Conservation (phyloP, 495 filamentous ascomycete species). For the Choiromyces venosus region DNA sequence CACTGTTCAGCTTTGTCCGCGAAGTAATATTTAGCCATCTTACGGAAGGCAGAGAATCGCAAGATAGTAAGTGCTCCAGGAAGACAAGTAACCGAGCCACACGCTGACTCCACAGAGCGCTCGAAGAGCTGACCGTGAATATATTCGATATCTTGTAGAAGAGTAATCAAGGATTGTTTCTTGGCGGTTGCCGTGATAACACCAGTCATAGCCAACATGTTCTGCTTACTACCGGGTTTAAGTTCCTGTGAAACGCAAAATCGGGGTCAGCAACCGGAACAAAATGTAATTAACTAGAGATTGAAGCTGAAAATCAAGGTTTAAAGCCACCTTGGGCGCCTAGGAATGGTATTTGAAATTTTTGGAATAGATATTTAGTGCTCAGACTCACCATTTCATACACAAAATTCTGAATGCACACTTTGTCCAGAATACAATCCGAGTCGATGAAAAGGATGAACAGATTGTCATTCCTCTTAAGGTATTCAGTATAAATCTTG, state of each 20-base stretch:
- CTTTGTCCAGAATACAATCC: constrained; percentile 88
- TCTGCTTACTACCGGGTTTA: constrained; percentile 83
- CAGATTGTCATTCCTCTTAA: constrained; percentile 81
- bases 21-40: constrained; percentile 99
- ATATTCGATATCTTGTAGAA: constrained; percentile 97
- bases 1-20: constrained; percentile 95
- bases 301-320: constrained; percentile 8
- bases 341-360: constrained; percentile 4
- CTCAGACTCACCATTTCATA: constrained; percentile 69
- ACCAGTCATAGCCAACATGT: constrained; percentile 97
- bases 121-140: constrained; percentile 97
- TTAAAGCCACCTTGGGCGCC: background rate
- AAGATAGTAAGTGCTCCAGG: constrained; percentile 92
- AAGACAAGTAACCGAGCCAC: constrained; percentile 90
- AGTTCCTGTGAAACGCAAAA: constrained; percentile 53
- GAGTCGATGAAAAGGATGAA: constrained; percentile 98
- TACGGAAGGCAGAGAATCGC: constrained; percentile 90
- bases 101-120: constrained; percentile 90
- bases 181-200: constrained; percentile 92
- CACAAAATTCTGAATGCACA: constrained; percentile 96
- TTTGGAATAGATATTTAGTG: constrained; percentile 6
- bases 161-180: constrained; percentile 81
- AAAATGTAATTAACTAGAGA: background rate
- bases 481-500: constrained; percentile 82
- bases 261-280: constrained; percentile 15